These are phyloP conservation scores for Draba incana DNA, from an alignment of 345 rosid species.

Conservation along the genomic window DNA sequence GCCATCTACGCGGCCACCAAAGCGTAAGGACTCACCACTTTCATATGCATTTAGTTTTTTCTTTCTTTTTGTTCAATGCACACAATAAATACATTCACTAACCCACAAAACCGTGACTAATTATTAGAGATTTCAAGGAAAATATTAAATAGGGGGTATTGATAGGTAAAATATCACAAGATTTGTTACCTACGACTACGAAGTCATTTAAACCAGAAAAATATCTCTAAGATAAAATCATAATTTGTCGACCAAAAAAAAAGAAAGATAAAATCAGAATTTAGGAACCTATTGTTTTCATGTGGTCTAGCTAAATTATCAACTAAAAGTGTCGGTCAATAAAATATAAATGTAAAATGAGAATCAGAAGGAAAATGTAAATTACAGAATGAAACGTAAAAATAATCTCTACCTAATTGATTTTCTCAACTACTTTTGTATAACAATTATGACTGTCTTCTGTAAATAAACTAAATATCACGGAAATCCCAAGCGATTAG, in stretches of 20 bases:
- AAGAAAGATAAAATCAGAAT: background rate
- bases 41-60: constrained; percentile 1
- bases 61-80: background rate
- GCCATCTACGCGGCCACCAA: constrained; percentile 93
- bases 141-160: background rate
- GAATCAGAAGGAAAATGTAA: too few relatives aligned
- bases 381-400: too few relatives aligned
- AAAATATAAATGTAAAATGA: too few relatives aligned
- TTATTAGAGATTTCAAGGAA: background rate
- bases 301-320: too few relatives aligned
- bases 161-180: background rate
- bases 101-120: background rate
- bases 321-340: too few relatives aligned
- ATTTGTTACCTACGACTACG: background rate
- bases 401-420: too few relatives aligned
- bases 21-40: constrained; percentile 57
- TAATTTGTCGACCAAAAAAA: too few relatives aligned
- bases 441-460: too few relatives aligned
- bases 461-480: too few relatives aligned
- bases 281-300: too few relatives aligned
- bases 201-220: background rate
- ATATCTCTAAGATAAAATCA: background rate
- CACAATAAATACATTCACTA: background rate
- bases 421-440: too few relatives aligned
- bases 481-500: too few relatives aligned